phyloP scores from a whole-genome alignment of 2,329 filamentous ascomycete species.

The Diaporthe sp. region DNA sequence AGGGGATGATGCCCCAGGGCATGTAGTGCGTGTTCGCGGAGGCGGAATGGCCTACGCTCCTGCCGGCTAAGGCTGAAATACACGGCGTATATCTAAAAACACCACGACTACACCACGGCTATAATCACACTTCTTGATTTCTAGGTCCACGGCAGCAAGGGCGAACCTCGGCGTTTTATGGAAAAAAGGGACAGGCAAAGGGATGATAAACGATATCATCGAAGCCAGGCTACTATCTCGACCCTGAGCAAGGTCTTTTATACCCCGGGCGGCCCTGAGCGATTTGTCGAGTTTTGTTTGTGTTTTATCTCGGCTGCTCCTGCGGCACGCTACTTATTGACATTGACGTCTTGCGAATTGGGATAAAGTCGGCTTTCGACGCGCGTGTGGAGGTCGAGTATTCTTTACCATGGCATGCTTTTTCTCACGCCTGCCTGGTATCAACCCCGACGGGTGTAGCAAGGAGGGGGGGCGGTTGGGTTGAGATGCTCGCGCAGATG shows the following conservation, averaged over 20 bases:
- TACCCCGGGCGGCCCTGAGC: slow-evolving; percentile 34
- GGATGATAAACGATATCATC: slow-evolving; percentile 32
- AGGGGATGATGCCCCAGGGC: slow-evolving; percentile 67
- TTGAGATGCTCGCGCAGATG: background rate
- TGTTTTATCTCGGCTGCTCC: background rate
- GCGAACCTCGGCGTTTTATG: slow-evolving; percentile 28
- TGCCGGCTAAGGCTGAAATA: background rate
- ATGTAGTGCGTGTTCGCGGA: slow-evolving; percentile 51
- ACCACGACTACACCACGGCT: too few relatives aligned
- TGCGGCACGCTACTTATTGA: background rate
- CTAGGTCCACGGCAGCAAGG: background rate
- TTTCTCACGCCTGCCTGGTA: background rate
- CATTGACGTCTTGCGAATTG: background rate
- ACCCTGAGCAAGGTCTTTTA: slow-evolving; percentile 36
- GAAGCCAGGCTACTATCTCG: slow-evolving; percentile 27
- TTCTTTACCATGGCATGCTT: background rate
- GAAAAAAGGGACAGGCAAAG: slow-evolving; percentile 13
- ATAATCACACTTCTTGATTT: slow-evolving; percentile 10
- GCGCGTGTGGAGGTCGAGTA: background rate
- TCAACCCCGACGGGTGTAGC: background rate
- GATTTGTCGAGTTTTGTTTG: slow-evolving; percentile 8
- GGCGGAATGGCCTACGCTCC: background rate
- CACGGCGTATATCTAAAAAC: background rate
- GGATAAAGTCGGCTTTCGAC: background rate
- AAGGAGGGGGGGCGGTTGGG: too few relatives aligned